Conservation (phyloP, 192 early-diverging fungal genomes). For the Umbelopsis vinacea region DNA sequence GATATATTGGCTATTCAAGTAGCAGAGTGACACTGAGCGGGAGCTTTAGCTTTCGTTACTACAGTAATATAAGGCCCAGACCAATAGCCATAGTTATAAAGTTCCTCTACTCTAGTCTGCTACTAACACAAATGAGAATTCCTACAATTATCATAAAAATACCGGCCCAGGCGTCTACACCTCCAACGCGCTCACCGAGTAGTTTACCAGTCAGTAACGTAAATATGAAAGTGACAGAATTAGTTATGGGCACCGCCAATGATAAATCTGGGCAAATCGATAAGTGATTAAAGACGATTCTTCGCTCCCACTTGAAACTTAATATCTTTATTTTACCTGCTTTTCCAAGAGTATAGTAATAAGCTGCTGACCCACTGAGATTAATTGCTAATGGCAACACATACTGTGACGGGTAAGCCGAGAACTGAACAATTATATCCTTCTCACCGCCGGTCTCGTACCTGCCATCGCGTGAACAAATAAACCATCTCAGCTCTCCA, state of each 20-base stretch:
- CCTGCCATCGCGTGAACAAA: conserved; percentile 86
- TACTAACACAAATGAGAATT: conserved; percentile 68
- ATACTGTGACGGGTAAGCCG: conserved; percentile 52
- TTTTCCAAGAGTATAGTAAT: conserved; percentile 90
- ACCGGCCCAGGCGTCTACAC: conserved; percentile 64
- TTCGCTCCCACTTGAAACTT: no score
- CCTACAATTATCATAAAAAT: conserved; percentile 73
- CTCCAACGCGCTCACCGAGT: conserved; percentile 78
- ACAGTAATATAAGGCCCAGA: no score
- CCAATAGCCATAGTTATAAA: no score
- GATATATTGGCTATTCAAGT: no score
- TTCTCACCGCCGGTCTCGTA: conserved; percentile 25
- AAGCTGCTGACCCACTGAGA: conserved; percentile 88
- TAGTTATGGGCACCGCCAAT: conserved; percentile 90
- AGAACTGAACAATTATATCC: not conserved
- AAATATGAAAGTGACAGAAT: conserved; percentile 88
- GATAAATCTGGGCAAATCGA: conserved; percentile 70
- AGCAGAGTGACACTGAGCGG: no score
- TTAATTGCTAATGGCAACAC: conserved; percentile 87
- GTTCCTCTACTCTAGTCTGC: conserved; percentile 29
- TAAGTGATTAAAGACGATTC: not conserved
- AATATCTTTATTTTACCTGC: conserved; percentile 43
- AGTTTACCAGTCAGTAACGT: conserved; percentile 79
- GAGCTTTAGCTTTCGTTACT: no score
- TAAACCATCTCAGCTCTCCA: conserved; percentile 77